Conservation (phyloP, 345 rosid genomes). For the Punica granatum region DNA sequence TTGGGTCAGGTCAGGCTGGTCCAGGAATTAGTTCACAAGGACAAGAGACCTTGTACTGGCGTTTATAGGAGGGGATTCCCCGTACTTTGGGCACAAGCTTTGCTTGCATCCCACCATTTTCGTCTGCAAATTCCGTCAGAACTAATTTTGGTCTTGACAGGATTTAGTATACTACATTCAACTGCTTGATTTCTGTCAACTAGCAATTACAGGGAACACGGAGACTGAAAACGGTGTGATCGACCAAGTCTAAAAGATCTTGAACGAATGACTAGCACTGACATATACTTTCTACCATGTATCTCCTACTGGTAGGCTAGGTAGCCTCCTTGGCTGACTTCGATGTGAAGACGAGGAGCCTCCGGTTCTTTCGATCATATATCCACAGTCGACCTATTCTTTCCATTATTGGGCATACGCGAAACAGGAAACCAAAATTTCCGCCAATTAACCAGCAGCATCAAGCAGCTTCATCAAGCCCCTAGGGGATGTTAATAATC, state of each 20-base stretch:
- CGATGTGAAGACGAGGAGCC: constrained; percentile 76
- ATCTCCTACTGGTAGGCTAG: constrained; percentile 70
- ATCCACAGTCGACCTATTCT: constrained; percentile 65
- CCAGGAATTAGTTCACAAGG: constrained; percentile 66
- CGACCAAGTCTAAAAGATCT: neutral
- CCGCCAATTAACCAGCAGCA: constrained; percentile 59
- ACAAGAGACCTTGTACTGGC: constrained; percentile 50
- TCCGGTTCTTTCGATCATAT: constrained; percentile 63
- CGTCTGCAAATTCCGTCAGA: constrained; percentile 39
- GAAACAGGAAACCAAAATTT: constrained; percentile 71
- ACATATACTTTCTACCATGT: constrained; percentile 83
- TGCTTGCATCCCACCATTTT: constrained; percentile 57
- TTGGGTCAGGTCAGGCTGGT: constrained; percentile 32
- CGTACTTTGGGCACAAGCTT: constrained; percentile 68
- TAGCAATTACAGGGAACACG: neutral
- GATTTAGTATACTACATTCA: neutral
- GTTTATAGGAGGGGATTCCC: constrained; percentile 60
- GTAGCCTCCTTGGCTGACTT: constrained; percentile 56
- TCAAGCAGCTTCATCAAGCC: constrained; percentile 64
- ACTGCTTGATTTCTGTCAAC: neutral
- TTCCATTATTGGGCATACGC: constrained; percentile 74
- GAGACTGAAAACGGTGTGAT: neutral
- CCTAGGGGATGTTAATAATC: constrained; percentile 65
- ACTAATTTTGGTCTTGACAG: neutral
- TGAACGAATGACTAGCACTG: constrained; percentile 18